Evolutionary conservation across 352 stramenopile genomes (phyloP).

Genomic region (Phytophthora podocarpi): DNA sequence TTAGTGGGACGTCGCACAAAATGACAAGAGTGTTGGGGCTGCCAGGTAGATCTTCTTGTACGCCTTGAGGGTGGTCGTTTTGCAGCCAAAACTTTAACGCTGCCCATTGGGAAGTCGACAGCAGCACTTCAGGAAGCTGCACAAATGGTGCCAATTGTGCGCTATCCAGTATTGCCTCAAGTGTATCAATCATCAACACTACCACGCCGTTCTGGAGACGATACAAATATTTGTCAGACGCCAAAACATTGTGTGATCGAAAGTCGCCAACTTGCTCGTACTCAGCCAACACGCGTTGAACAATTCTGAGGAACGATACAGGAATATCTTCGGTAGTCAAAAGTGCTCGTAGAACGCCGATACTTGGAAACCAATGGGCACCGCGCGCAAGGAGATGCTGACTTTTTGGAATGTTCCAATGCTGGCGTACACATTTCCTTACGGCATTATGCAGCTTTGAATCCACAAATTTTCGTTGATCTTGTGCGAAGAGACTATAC

Average conservation of each 20-base stretch:
- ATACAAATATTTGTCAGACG: constrained; percentile 34
- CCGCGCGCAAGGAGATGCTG: constrained; percentile 43
- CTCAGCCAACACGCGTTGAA: constrained; percentile 38
- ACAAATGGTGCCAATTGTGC: constrained; percentile 24
- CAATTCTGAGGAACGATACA: constrained; percentile 30
- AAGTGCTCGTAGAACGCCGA: constrained; percentile 47
- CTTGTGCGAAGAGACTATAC: constrained; percentile 20
- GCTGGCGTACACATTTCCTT: constrained; percentile 43
- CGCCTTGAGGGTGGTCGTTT: background rate
- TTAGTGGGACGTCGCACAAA: constrained; percentile 59
- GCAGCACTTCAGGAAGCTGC: constrained; percentile 34
- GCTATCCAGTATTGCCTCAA: constrained; percentile 36
- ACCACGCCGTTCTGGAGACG: constrained; percentile 27
- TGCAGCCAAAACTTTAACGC: constrained; percentile 36
- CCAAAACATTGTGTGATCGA: background rate
- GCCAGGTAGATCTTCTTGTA: background rate
- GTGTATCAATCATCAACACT: constrained; percentile 49
- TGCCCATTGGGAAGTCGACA: constrained; percentile 41
- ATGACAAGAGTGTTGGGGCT: constrained; percentile 41
- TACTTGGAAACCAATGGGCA: constrained; percentile 44
- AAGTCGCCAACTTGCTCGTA: constrained; percentile 48
- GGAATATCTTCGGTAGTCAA: constrained; percentile 39
- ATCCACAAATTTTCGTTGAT: background rate
- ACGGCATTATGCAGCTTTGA: constrained; percentile 26
- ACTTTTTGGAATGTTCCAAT: constrained; percentile 45